phyloP scores from a whole-genome alignment of 495 filamentous ascomycete species.

The Aspergillus homomorphus region DNA sequence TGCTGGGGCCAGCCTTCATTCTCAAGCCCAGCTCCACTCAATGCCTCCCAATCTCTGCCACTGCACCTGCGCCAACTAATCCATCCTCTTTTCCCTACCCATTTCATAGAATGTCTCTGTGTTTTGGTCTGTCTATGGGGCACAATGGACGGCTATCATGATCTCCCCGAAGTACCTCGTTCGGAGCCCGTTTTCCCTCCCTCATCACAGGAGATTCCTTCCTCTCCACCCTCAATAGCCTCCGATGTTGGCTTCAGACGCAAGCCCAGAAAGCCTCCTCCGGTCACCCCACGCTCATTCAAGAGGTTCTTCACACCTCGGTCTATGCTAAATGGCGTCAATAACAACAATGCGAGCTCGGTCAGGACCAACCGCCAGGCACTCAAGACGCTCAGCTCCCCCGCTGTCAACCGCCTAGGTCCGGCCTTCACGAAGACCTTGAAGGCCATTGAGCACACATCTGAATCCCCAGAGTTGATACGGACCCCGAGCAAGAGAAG shows the following conservation, averaged over 20 bases:
- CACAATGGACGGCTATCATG: conserved; percentile 38
- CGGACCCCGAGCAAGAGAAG: conserved; percentile 43
- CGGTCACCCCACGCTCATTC: conserved; percentile 74
- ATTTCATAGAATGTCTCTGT: conserved; percentile 25
- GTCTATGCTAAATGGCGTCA: conserved; percentile 39
- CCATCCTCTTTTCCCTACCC: conserved; percentile 6
- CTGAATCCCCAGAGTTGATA: conserved; percentile 30
- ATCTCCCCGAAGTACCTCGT: conserved; percentile 38
- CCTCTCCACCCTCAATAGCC: conserved; percentile 46
- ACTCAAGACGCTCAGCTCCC: conserved; percentile 66
- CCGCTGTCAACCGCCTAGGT: conserved; percentile 56
- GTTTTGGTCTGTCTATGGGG: conserved; percentile 18
- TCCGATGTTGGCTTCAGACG: conserved; percentile 41
- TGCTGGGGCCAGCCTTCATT: background rate
- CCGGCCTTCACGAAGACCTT: conserved; percentile 44
- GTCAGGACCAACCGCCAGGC: conserved; percentile 59
- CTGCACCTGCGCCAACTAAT: conserved; percentile 6
- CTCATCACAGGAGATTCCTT: conserved; percentile 39
- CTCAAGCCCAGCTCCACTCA: conserved; percentile 14
- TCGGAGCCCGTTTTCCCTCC: conserved; percentile 42
- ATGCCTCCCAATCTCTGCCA: conserved; percentile 9
- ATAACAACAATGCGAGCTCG: conserved; percentile 38
- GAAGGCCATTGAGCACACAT: conserved; percentile 31
- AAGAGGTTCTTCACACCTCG: conserved; percentile 80
- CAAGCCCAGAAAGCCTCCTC: conserved; percentile 47